Percentiles rank a stretch among this genome's conserved stretches.
Conservation (phyloP, 148 eudicot species). For the Vaccinium darrowii region DNA sequence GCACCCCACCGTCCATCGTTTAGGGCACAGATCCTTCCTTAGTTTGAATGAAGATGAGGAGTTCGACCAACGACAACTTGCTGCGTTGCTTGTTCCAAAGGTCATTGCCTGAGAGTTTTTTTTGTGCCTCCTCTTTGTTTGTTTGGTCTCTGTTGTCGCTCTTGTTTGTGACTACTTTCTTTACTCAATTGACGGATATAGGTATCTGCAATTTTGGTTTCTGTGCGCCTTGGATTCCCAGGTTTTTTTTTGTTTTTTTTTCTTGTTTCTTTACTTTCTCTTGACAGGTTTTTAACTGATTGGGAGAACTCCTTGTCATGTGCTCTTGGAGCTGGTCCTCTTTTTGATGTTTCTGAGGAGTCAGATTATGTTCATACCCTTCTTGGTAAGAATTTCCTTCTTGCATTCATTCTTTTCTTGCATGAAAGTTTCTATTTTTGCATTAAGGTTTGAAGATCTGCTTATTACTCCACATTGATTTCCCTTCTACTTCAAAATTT, state of each 20-base stretch:
- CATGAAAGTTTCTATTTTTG: background rate
- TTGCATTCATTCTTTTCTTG: background rate
- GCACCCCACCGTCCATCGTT: too few species aligned
- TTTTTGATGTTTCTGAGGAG: slow-evolving; percentile 93
- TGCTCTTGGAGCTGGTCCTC: slow-evolving; percentile 92
- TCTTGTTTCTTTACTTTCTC: background rate
- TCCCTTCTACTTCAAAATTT: background rate
- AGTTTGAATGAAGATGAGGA: slow-evolving; percentile 86
- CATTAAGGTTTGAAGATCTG: background rate
- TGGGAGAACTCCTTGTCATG: slow-evolving; percentile 93
- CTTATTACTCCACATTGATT: background rate
- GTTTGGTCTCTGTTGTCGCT: background rate
- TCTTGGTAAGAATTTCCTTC: slow-evolving; percentile 50
- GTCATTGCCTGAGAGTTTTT: slow-evolving; percentile 24
- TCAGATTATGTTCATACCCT: slow-evolving; percentile 91
- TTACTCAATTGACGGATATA: background rate
- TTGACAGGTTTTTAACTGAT: slow-evolving; percentile 72
- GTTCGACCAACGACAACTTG: slow-evolving; percentile 72
- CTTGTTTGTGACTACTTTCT: background rate
- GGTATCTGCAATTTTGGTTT: background rate
- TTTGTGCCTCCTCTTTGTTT: background rate
- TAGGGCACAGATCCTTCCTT: too few species aligned
- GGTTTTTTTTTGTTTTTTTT: background rate
- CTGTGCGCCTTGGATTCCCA: background rate
- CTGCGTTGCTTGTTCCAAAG: slow-evolving; percentile 91